Evolutionary conservation across 1,284 basidiomycete genomes (phyloP), one percentile per base, ranked within the genome.

Genomic region (Neotropicomus parvogracilis): DNA sequence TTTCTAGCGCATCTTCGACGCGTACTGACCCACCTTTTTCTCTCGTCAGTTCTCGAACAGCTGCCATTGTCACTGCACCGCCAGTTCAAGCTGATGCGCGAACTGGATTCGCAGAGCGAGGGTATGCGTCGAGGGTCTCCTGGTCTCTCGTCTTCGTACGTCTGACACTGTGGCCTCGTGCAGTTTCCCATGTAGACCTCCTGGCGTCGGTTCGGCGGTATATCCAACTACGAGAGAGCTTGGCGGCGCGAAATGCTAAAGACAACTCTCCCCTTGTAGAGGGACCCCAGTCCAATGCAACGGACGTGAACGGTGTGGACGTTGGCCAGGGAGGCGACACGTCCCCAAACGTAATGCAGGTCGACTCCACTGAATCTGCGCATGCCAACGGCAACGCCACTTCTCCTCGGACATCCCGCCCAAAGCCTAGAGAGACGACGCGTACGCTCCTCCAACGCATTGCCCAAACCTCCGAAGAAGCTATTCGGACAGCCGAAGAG

Each of bases 51-150:
- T 44, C 79, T 93, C 46, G 92, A 95, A 59, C 91, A 94, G 65
- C 69, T 95, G 6, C 92, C 93, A 3, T 70, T 95, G 49, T 88
- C 89, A 45, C 66, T 95, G 44, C 86, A 91, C 60, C 76, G 93
- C 32, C 85, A 89, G 49, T 88, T 86, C 65, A 74, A 81, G 19
- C 72, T 95, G 29, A 77, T 94, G 60, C 73, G 78, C n/a, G 91
- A 95, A 66, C 70, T 94, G 26, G 93, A 95, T 57, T 75, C 81
- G 52, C 88, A 91, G 62, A 75, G 80, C 44, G 67, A 78, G 44
- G 70, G 89, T 89, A 56, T 54, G 79, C 62, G 17, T 24, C 37
- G n/a, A n/a, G 16, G 42, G 35, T 14, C 20, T 14, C n/a, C 4
- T 34, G 26, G 3, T 35, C 9, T 26, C 16, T n/a, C 17, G 9